Conservation (phyloP, 2,329 filamentous ascomycete genomes). For the Fusarium beomiforme region DNA sequence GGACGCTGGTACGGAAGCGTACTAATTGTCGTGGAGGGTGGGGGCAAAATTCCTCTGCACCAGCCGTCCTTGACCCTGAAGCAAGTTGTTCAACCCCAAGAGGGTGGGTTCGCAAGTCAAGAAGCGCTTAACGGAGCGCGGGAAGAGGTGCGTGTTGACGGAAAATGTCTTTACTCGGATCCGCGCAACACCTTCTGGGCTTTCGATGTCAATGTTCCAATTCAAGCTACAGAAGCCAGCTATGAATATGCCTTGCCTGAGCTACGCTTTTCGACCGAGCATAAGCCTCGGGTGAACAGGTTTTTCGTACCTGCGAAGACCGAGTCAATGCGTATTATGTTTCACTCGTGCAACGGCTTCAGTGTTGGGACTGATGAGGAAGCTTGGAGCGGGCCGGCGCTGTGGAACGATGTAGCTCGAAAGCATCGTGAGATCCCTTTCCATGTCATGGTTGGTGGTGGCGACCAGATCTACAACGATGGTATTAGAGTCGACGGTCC, state of each 20-base stretch:
- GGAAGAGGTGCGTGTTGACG: constrained; percentile 54
- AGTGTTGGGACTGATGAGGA: constrained; percentile 86
- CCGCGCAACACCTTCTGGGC: constrained; percentile 87
- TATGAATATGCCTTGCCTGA: constrained; percentile 82
- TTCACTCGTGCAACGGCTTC: constrained; percentile 98
- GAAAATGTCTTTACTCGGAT: constrained; percentile 71
- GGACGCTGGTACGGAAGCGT: constrained; percentile 86
- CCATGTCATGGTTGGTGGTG: constrained; percentile 94
- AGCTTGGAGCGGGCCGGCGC: constrained; percentile 86
- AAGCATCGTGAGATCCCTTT: constrained; percentile 83
- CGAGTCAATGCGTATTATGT: constrained; percentile 98
- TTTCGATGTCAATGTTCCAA: constrained; percentile 83
- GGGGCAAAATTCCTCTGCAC: constrained; percentile 65
- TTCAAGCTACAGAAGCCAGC: constrained; percentile 73
- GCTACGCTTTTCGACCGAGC: constrained; percentile 68
- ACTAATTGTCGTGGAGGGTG: constrained; percentile 81
- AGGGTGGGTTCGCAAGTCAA: constrained; percentile 35
- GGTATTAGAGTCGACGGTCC: constrained; percentile 87
- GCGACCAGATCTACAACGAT: constrained; percentile 98
- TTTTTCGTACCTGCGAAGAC: constrained; percentile 88
- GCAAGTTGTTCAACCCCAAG: constrained; percentile 47
- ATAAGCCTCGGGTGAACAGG: constrained; percentile 67
- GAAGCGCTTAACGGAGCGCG: constrained; percentile 46
- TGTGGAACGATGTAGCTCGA: constrained; percentile 95
- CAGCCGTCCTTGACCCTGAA: constrained; percentile 69